A percentile compares a stretch with the other conserved stretches of the same genome.
Evolutionary conservation across 1,284 basidiomycete genomes (phyloP).

Genomic region (Microbotryum saponariae): DNA sequence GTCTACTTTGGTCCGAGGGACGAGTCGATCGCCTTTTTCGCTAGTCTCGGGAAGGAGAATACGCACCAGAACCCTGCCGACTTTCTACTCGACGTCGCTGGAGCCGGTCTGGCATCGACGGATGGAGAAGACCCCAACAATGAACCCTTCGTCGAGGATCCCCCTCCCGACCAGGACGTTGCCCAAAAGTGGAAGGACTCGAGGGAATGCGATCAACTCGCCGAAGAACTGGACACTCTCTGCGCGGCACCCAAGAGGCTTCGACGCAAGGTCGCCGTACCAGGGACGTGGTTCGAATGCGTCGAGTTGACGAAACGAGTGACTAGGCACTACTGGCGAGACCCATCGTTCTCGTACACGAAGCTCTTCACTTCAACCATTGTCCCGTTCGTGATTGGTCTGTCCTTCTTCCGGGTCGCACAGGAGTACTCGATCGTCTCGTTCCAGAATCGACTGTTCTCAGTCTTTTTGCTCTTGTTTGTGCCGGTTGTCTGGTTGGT

Average conservation of each 20-base stretch:
- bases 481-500: slow-evolving; percentile 7
- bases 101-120: slow-evolving; percentile 50
- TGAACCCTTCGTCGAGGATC: too few relatives aligned
- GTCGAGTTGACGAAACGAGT: slow-evolving; percentile 53
- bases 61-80: slow-evolving; percentile 33
- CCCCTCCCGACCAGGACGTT: slow-evolving; percentile 9
- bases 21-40: slow-evolving; percentile 70
- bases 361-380: slow-evolving; percentile 52
- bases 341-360: slow-evolving; percentile 66
- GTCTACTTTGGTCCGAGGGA: slow-evolving; percentile 53
- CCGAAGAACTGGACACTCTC: slow-evolving; percentile 44
- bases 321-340: slow-evolving; percentile 53
- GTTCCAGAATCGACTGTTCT: slow-evolving; percentile 72
- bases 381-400: slow-evolving; percentile 46
- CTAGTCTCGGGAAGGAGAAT: slow-evolving; percentile 51
- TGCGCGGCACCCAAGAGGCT: not conserved
- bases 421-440: slow-evolving; percentile 54
- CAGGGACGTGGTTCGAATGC: slow-evolving; percentile 50
- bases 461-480: slow-evolving; percentile 47
- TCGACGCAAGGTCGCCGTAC: slow-evolving; percentile 3
- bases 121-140: slow-evolving; percentile 32
- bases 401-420: slow-evolving; percentile 58
- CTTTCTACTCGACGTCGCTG: slow-evolving; percentile 50
- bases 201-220: slow-evolving; percentile 41
- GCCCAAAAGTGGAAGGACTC: slow-evolving; percentile 18